phyloP scores from a whole-genome alignment of 129 eudicot species.

The Heracleum sosnowskyi region DNA sequence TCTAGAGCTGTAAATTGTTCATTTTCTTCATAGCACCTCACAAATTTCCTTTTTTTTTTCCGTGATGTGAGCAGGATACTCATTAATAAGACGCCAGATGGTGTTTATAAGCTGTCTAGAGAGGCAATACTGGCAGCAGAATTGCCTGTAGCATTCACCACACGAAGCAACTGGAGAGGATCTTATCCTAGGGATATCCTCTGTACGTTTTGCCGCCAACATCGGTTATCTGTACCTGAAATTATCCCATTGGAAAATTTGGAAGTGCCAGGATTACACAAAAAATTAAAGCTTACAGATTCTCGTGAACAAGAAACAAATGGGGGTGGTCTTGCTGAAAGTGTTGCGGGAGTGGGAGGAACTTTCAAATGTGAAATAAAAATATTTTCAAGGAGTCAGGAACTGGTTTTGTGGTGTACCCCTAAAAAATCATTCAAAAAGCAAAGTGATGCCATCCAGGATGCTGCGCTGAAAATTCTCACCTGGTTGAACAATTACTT shows the following conservation, averaged over 20 bases:
- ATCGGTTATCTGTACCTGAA: constrained; percentile 64
- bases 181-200: constrained; percentile 74
- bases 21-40: neutral
- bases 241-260: constrained; percentile 22
- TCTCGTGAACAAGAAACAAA: constrained; percentile 21
- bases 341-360: constrained; percentile 22
- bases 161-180: constrained; percentile 83
- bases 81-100: constrained; percentile 56
- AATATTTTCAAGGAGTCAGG: constrained; percentile 50
- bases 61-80: constrained; percentile 39
- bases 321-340: constrained; percentile 15
- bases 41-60: neutral
- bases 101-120: constrained; percentile 69
- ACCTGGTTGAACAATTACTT: constrained; percentile 54
- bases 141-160: constrained; percentile 55
- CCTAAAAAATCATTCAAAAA: constrained; percentile 59
- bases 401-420: constrained; percentile 43
- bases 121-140: constrained; percentile 75
- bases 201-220: constrained; percentile 66
- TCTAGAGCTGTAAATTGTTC: neutral
- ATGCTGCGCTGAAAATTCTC: constrained; percentile 48
- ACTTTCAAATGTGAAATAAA: constrained; percentile 56
- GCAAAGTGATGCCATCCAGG: constrained; percentile 73
- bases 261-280: constrained; percentile 27
- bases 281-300: constrained; percentile 24